phyloP scores from a whole-genome alignment of 2,329 filamentous ascomycete species.

The Didymella lethalis region DNA sequence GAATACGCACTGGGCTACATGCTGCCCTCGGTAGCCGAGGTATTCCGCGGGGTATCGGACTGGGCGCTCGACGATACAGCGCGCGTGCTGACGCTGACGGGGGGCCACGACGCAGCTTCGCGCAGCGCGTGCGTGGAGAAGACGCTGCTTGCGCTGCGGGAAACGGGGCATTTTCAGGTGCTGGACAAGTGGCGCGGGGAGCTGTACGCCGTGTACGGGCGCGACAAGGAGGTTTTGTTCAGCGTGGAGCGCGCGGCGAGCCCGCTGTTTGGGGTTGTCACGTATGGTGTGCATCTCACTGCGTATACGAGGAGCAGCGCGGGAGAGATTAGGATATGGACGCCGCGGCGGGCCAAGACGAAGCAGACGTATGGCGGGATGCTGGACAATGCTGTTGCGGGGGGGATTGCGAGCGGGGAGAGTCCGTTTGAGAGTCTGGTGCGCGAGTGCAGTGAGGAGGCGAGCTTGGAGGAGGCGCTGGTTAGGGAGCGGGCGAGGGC shows the following conservation, averaged over 20 bases:
- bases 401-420: constrained; percentile 83
- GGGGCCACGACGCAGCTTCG: constrained; percentile 65
- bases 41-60: constrained; percentile 63
- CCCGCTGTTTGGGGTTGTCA: constrained; percentile 55
- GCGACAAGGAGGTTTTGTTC: constrained; percentile 51
- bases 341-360: constrained; percentile 74
- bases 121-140: constrained; percentile 66
- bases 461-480: constrained; percentile 74
- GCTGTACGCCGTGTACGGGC: constrained; percentile 53
- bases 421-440: constrained; percentile 81
- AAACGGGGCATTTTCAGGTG: constrained; percentile 75
- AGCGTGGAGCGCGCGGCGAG: constrained; percentile 54
- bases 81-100: constrained; percentile 71
- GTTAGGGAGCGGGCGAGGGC: constrained; percentile 68
- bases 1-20: constrained; percentile 68
- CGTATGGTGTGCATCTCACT: constrained; percentile 54
- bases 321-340: constrained; percentile 79
- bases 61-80: constrained; percentile 67
- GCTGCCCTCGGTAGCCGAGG: constrained; percentile 66
- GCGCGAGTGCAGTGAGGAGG: constrained; percentile 89
- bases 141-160: constrained; percentile 72
- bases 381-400: constrained; percentile 93
- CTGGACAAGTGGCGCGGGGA: constrained; percentile 61
- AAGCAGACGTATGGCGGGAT: constrained; percentile 93
- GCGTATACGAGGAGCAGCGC: constrained; percentile 51